phyloP scores from a whole-genome alignment of 768 basidiomycete genomes.

The Crepidotus variabilis region DNA sequence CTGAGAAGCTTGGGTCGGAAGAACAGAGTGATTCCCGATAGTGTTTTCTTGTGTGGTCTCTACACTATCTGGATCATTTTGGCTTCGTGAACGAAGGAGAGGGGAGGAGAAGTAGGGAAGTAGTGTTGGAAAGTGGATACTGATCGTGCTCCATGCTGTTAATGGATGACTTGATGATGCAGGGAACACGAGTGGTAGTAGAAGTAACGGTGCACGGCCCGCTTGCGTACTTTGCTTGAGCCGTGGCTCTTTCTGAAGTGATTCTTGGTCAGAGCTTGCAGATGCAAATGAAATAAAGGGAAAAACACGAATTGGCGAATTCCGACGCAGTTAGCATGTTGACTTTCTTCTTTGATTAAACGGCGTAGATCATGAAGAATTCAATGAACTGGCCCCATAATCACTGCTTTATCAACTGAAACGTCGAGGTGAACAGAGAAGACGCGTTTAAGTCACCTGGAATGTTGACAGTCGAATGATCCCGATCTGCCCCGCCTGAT shows the following conservation, averaged over 20 bases:
- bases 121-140: slow-evolving; percentile 55
- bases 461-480: slow-evolving; percentile 72
- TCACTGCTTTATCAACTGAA: not conserved
- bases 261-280: not conserved
- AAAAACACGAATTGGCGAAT: not conserved
- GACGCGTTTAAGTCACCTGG: slow-evolving; percentile 49
- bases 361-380: too few species aligned
- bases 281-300: slow-evolving; percentile 7
- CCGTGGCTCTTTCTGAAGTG: slow-evolving; percentile 48
- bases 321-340: not conserved
- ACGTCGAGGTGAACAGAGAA: not conserved
- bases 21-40: not conserved
- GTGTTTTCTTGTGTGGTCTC: not conserved
- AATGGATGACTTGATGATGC: slow-evolving; percentile 47
- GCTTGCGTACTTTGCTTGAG: slow-evolving; percentile 35
- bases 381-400: not conserved
- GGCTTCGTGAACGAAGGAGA: slow-evolving; percentile 8
- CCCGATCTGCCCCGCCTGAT: slow-evolving; percentile 56
- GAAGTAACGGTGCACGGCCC: slow-evolving; percentile 52
- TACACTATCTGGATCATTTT: slow-evolving; percentile 7
- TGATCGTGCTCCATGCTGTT: slow-evolving; percentile 68
- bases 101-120: slow-evolving; percentile 59
- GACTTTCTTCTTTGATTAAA: too few species aligned
- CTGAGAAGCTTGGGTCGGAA: not conserved
- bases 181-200: slow-evolving; percentile 70